Evolutionary conservation across 169 alveolate genomes (phyloP).

Genomic region (Eimeria nieschulzi): DNA sequence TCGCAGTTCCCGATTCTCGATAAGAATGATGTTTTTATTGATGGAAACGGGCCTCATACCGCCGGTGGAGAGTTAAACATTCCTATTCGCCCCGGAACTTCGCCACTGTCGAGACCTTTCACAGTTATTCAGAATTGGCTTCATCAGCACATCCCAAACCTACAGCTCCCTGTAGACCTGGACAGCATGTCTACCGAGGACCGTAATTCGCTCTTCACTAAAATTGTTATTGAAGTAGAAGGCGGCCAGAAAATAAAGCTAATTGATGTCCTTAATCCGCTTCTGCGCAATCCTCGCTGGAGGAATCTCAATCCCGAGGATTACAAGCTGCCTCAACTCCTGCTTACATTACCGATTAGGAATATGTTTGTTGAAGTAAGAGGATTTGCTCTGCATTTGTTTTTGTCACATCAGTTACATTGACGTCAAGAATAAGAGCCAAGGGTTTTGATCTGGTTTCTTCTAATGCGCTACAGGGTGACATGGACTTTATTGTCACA

Average conservation of each 20-base stretch:
- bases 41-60: constrained; percentile 22
- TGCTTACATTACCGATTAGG: constrained; percentile 30
- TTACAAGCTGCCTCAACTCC: constrained; percentile 1
- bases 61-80: constrained; percentile 22
- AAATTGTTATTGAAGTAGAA: constrained; percentile 33
- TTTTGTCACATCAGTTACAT: too few relatives aligned
- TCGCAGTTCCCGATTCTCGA: constrained; percentile 54
- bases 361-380: constrained; percentile 50
- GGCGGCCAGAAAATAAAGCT: constrained; percentile 49
- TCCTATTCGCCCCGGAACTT: constrained; percentile 44
- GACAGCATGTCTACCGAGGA: constrained; percentile 57
- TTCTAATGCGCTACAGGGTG: constrained; percentile 21
- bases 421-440: too few relatives aligned
- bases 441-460: not conserved
- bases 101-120: constrained; percentile 48
- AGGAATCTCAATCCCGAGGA: constrained; percentile 30
- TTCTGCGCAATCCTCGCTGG: constrained; percentile 45
- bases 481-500: constrained; percentile 13
- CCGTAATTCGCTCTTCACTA: constrained; percentile 42
- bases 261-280: constrained; percentile 35
- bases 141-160: constrained; percentile 24
- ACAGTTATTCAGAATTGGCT: constrained; percentile 40
- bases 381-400: too few relatives aligned
- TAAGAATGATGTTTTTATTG: constrained; percentile 28
- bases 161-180: constrained; percentile 42